Evolutionary conservation across 2,329 filamentous ascomycete genomes (phyloP), one percentile per base, ranked within the genome.

Genomic region (Pestalotiopsis sp.): DNA sequence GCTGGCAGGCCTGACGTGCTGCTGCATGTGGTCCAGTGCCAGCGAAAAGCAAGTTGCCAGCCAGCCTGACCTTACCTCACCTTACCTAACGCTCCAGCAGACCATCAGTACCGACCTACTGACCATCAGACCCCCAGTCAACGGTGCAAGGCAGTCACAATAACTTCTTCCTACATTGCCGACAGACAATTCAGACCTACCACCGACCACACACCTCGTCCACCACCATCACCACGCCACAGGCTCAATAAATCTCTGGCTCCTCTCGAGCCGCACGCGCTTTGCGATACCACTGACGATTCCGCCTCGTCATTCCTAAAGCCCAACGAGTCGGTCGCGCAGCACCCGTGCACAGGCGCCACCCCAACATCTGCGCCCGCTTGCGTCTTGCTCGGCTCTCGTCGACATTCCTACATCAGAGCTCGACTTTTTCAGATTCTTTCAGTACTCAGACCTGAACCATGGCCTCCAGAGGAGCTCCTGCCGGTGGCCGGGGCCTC

Each of bases 391-490:
- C 30, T 40, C 9, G 26, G 59, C 35, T 62, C 59, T 17, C 59
- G 30, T 62, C 35, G n/a, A 38, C 26, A 35, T n/a, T 6, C 44
- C n/a, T 55, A n/a, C 58, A n/a, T 17, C 22, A n/a, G 22, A 22
- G 35, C n/a, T 35, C 24, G n/a, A 11, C 44, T 20, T 10, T 22
- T 17, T 57, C 26, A 56, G 24, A 14, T 17, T 26, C 24, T 56
- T n/a, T 24, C 44, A 57, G 24, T 35, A 44, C 35, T 14, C 22
- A n/a, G 6, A 66, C 55, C 24, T 20, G 38, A 60, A 64, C 73
- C 79, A 98, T 98, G 95, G 92, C 94, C 83, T 88, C 92, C 81
- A 90, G 94, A 89, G 89, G 90, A 84, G 90, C 82, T 75, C 84
- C 86, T 73, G 83, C 86, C 76, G 87, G 86, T 76, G 83, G 85